These are phyloP conservation scores for Saccharum spontaneum DNA, from an alignment of 176 grass and related monocot species.

Conservation along the genomic window DNA sequence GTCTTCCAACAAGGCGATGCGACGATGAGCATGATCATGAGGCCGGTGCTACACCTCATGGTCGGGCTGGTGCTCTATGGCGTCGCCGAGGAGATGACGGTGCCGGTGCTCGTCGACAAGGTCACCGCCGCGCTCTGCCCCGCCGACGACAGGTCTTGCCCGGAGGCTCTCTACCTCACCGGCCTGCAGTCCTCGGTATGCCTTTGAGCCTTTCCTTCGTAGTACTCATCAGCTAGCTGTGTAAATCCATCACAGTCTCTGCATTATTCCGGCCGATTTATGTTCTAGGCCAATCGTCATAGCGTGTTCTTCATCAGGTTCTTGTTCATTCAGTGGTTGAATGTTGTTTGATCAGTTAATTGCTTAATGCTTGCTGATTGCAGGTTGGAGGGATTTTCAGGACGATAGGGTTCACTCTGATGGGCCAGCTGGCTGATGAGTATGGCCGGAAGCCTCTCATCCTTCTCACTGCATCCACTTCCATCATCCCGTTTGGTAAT, in stretches of 20 bases:
- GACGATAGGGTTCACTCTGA: slow-evolving; percentile 59
- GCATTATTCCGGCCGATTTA: not conserved
- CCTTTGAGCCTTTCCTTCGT: not conserved
- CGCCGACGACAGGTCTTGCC: slow-evolving; percentile 25
- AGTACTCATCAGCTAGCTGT: not conserved
- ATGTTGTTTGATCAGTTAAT: not conserved
- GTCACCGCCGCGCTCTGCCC: slow-evolving; percentile 75
- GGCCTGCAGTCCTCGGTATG: slow-evolving; percentile 54
- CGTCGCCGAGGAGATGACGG: slow-evolving; percentile 89
- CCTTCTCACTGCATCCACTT: slow-evolving; percentile 59
- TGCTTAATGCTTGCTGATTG: not conserved
- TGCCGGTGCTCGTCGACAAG: slow-evolving; percentile 74
- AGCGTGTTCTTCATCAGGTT: no score
- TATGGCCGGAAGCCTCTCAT: slow-evolving; percentile 79
- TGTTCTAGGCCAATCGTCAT: not conserved
- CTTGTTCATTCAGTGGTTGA: not conserved
- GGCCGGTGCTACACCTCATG: slow-evolving; percentile 61
- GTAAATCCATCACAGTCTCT: not conserved
- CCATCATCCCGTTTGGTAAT: slow-evolving; percentile 78
- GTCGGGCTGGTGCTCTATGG: slow-evolving; percentile 60
- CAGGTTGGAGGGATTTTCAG: slow-evolving; percentile 84
- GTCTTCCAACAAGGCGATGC: not conserved
- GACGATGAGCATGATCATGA: slow-evolving; percentile 29
- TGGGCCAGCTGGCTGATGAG: slow-evolving; percentile 78
- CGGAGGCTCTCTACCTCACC: slow-evolving; percentile 84